Percentiles rank a stretch among this genome's conserved stretches.
phyloP scores from a whole-genome alignment of 1,139 yeast species.

The Meyerozyma athensensis region DNA sequence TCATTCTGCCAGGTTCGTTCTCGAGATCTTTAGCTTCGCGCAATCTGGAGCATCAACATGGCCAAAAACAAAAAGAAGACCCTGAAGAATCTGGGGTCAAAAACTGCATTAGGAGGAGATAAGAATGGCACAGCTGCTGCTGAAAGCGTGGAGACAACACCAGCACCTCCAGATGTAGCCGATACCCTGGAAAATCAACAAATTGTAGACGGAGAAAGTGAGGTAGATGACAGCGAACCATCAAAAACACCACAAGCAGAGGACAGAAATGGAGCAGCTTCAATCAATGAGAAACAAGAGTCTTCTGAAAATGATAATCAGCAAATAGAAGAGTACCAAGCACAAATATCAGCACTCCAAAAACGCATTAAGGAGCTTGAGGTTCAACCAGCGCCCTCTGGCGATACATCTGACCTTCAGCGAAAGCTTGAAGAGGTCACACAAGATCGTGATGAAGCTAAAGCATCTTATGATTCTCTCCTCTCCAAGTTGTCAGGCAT shows the following conservation, averaged over 20 bases:
- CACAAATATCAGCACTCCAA: too few species aligned
- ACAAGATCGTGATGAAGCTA: constrained; percentile 60
- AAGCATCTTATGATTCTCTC: constrained; percentile 69
- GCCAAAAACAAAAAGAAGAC: background rate
- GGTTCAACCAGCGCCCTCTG: background rate
- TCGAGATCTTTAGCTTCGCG: background rate
- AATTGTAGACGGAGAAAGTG: too few species aligned
- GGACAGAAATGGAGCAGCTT: background rate
- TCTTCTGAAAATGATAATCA: background rate
- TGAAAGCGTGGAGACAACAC: background rate
- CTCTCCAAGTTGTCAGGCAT: constrained; percentile 73
- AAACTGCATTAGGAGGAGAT: background rate
- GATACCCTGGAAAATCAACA: background rate
- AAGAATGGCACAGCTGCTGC: background rate
- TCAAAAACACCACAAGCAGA: background rate
- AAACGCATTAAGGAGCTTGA: background rate
- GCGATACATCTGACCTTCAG: constrained; percentile 4
- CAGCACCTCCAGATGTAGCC: background rate
- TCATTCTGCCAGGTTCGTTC: too few species aligned
- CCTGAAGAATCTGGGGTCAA: background rate
- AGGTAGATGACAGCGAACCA: constrained; percentile 1
- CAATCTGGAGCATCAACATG: background rate
- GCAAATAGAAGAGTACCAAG: constrained; percentile 5
- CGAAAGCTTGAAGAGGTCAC: constrained; percentile 14
- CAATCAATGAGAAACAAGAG: background rate